Conservation (phyloP, 495 filamentous ascomycete genomes). For the Podospora fimiseda region DNA sequence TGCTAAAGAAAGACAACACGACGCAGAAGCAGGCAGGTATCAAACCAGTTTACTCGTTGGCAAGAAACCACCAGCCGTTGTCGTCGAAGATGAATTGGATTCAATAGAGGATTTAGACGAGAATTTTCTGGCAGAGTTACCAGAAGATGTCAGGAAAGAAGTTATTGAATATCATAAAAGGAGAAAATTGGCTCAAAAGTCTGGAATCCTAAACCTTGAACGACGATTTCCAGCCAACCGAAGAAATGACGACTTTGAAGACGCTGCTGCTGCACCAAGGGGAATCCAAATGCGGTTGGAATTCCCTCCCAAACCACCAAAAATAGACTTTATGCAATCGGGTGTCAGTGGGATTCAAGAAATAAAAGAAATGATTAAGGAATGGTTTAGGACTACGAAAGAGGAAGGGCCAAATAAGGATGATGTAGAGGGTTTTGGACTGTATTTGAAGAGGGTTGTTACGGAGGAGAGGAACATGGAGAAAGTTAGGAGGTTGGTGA, state of each 20-base stretch:
- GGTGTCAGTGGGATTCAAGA: slow-evolving; percentile 21
- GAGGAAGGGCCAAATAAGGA: slow-evolving; percentile 66
- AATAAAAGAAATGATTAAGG: slow-evolving; percentile 42
- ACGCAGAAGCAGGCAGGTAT: slow-evolving; percentile 11
- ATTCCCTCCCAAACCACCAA: slow-evolving; percentile 31
- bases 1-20: slow-evolving; percentile 32
- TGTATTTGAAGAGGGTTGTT: slow-evolving; percentile 64
- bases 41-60: slow-evolving; percentile 4
- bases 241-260: slow-evolving; percentile 9
- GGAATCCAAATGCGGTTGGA: slow-evolving; percentile 28
- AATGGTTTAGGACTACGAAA: slow-evolving; percentile 62
- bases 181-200: slow-evolving; percentile 39
- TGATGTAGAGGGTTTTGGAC: slow-evolving; percentile 65
- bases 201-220: slow-evolving; percentile 23
- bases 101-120: slow-evolving; percentile 49
- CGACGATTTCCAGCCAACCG: not conserved
- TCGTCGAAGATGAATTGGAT: slow-evolving; percentile 19
- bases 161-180: slow-evolving; percentile 66
- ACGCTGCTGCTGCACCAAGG: slow-evolving; percentile 3
- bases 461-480: slow-evolving; percentile 66
- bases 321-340: slow-evolving; percentile 25
- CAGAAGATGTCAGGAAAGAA: slow-evolving; percentile 72
- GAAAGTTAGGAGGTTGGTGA: slow-evolving; percentile 34
- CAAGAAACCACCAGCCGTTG: slow-evolving; percentile 1
- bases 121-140: slow-evolving; percentile 73